Conservation (phyloP, 2,329 filamentous ascomycete genomes). For the Talaromyces sp. region DNA sequence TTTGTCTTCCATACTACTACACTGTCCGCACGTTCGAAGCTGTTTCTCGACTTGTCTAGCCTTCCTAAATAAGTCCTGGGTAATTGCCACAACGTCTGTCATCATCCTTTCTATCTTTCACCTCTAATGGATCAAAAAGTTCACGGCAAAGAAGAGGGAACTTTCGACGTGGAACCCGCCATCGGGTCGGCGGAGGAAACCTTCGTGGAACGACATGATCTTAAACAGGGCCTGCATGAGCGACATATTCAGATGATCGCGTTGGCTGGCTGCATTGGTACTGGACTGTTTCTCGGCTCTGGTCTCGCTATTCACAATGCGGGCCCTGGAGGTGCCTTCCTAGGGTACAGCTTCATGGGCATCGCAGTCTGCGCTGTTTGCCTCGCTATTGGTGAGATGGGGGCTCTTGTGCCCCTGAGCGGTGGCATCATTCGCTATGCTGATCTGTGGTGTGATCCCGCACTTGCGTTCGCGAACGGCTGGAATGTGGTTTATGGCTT, state of each 20-base stretch:
- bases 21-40: no score
- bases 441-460: slow-evolving; percentile 40
- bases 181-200: no score
- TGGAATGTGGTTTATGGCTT: slow-evolving; percentile 41
- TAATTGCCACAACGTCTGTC: no score
- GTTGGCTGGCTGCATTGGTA: slow-evolving; percentile 40
- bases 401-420: slow-evolving; percentile 38
- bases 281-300: slow-evolving; percentile 40
- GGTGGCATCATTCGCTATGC: slow-evolving; percentile 40
- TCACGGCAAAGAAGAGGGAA: no score
- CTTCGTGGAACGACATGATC: neutral
- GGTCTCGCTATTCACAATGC: slow-evolving; percentile 34
- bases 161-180: no score
- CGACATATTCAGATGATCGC: slow-evolving; percentile 42
- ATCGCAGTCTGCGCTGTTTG: slow-evolving; percentile 36
- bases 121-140: no score
- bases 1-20: no score
- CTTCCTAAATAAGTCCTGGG: no score
- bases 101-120: no score
- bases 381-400: slow-evolving; percentile 25
- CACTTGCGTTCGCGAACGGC: slow-evolving; percentile 37
- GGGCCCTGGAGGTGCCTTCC: slow-evolving; percentile 34
- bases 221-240: slow-evolving; percentile 31
- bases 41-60: no score
- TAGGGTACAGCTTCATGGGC: slow-evolving; percentile 43